These are phyloP conservation scores for Nakazawaea pomicola DNA, from an alignment of 805 yeast species.

Conservation along the genomic window DNA sequence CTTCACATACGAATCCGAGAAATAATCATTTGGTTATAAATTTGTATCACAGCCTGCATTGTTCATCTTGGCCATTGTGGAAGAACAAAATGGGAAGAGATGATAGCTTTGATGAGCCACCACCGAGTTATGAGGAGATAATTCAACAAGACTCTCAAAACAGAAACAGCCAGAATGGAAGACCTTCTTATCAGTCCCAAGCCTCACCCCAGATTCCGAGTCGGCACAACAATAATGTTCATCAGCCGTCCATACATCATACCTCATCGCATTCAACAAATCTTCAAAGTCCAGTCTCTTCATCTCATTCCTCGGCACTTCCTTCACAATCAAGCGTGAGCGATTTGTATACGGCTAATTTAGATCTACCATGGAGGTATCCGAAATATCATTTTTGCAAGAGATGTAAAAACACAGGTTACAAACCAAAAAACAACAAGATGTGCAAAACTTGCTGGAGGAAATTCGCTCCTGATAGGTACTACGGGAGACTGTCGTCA, in stretches of 20 bases:
- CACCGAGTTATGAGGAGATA: not conserved
- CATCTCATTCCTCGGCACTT: not conserved
- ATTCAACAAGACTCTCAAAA: not conserved
- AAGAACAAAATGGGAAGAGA: too few species aligned
- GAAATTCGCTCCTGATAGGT: slow-evolving; percentile 36
- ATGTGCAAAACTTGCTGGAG: slow-evolving; percentile 72
- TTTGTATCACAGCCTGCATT: too few species aligned
- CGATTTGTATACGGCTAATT: slow-evolving; percentile 42
- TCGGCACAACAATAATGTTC: not conserved
- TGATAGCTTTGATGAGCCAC: not conserved
- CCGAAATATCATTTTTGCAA: slow-evolving; percentile 58
- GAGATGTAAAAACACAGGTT: slow-evolving; percentile 74
- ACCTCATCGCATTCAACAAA: not conserved
- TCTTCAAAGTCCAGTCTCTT: not conserved
- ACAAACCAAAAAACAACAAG: slow-evolving; percentile 51
- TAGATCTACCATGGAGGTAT: slow-evolving; percentile 57
- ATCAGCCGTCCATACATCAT: not conserved
- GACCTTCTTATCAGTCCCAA: too few species aligned
- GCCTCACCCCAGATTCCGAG: too few species aligned
- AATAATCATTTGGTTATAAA: too few species aligned
- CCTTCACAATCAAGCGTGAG: slow-evolving; percentile 7
- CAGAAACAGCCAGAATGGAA: too few species aligned
- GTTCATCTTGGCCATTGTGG: not conserved
- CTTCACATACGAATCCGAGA: too few species aligned
- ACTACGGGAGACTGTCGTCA: slow-evolving; percentile 20